Evolutionary conservation across 805 yeast genomes (phyloP), one percentile per base, ranked within the genome.

Genomic region (Saccharomycopsis amapae): DNA sequence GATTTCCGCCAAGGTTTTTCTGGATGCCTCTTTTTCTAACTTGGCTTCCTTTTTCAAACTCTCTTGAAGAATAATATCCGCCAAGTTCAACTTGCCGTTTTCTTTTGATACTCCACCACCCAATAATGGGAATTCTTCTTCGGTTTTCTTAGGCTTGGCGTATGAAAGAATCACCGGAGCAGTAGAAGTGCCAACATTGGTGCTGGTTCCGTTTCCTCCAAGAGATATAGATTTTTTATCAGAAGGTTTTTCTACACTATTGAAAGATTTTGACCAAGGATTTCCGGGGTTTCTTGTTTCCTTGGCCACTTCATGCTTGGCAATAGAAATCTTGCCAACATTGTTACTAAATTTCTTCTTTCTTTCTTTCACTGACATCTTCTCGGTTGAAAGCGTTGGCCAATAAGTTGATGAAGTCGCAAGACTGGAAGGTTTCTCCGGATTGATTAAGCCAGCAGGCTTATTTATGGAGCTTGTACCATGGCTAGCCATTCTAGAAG

Each of bases 1-100:
- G 38, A 83, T 73, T 48, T 88, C 95, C 38, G 75, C 79, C 36
- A 85, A 61, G 1, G 85, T 69, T 45, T 68, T 68, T 9, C 32
- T 26, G 6, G 9, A 25, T n/a, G 19, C 38, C 4, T 4, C 23
- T 4, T 17, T 25, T 31, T 42, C 45, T 10, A 28, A 9, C 12
- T 38, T 25, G 5, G 15, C 28, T 25, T 40, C 50, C 17, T 42
- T 42, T 24, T 41, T 38, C n/a, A 42, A n/a, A 7, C 28, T 30
- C 31, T 38, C 42, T 23, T 44, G 42, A 4, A 39, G 34, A 26
- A 41, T 39, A 4, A 45, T 46, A 10, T 31, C 49, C 5, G 49
- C 40, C 13, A 34, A 15, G 34, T 30, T 34, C 18, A 15, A 39
- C 23, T 9, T 24, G 17, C 13, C 31, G 30, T 32, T 33, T n/a